Base-by-base conservation (phyloP, 257 asterid species). In the Rehmannia glutinosa region DNA sequence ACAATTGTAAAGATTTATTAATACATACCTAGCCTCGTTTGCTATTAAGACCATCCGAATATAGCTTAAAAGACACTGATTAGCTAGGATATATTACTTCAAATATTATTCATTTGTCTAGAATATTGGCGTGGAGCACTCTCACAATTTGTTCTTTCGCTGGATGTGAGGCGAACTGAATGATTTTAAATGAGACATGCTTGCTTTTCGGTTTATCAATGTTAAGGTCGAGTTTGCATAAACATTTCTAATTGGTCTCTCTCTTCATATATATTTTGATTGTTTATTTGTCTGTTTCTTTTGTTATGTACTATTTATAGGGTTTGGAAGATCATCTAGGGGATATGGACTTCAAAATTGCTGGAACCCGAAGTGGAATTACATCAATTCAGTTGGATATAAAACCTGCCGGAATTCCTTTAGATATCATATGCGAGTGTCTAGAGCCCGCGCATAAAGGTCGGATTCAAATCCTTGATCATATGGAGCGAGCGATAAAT, bases 321-420 rank as follows among this genome's bases (percentile, higher is more conserved):
- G 99, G 99, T 66, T 81, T 94, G 87, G 99, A 94, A 79, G 99
- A 94, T 87, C 99, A 94, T 80, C 75, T 94, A 55, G 97, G 97
- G 73, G 99, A 94, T 71, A 94, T 94, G 95, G 97, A 94, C 86
- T 94, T 94, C 76, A 94, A 94, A 80, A 85, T 94, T 78, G 89
- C 99, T 70, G 99, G 97, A 71, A 94, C 99, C 42, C 89, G 91
- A 58, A 82, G 81, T 73, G 99, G 99, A 70, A 50, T 94, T 62
- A 94, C 99, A 7, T 86, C 99, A 33, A 94, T 94, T 71, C 99
- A 94, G 84, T 78, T 94, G 83, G 99, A 90, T 73, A 94, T 94
- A 75, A 94, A 94, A 68, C 99, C 96, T 69, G 96, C 99, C 32
- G 99, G 99, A 59, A 91, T 93, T 56, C 99, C 99, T 21, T 76